phyloP scores from a whole-genome alignment of 306 rosid genomes.

The Styphnolobium japonicum region DNA sequence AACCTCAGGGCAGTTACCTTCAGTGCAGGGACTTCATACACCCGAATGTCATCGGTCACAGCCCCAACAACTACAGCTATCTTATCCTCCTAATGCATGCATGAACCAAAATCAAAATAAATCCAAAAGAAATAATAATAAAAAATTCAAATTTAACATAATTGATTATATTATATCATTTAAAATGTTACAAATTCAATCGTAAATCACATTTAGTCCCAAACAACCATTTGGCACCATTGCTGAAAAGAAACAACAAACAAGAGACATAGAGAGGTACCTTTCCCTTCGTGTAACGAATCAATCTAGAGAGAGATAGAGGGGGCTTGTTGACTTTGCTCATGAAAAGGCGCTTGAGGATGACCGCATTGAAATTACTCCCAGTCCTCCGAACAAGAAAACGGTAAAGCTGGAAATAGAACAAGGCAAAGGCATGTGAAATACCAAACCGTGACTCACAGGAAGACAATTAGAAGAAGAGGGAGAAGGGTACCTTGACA shows the following conservation, averaged over 20 bases:
- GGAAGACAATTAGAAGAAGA: not conserved
- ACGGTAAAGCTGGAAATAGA: conserved; percentile 53
- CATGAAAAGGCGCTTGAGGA: conserved; percentile 68
- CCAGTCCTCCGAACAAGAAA: conserved; percentile 64
- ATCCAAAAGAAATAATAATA: not conserved
- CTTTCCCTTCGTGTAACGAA: conserved; percentile 54
- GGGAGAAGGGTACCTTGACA: conserved; percentile 46
- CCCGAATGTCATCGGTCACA: conserved; percentile 58
- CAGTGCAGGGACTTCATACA: conserved; percentile 45
- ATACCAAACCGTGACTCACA: not conserved
- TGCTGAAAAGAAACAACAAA: too few relatives aligned
- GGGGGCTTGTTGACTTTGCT: conserved; percentile 77
- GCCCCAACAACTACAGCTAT: conserved; percentile 60
- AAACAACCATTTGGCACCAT: too few relatives aligned
- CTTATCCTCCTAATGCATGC: conserved; percentile 39
- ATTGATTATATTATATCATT: too few relatives aligned
- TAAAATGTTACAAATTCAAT: not conserved
- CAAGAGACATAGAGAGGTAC: too few relatives aligned
- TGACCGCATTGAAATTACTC: conserved; percentile 53
- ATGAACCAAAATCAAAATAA: not conserved
- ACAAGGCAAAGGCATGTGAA: not conserved
- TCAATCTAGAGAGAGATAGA: conserved; percentile 62
- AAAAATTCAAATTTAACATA: not conserved
- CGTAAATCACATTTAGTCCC: too few relatives aligned
- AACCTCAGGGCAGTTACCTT: conserved; percentile 69